These are phyloP conservation scores for Beta lomatogona DNA, from an alignment of 179 eudicot species.

Conservation along the genomic window DNA sequence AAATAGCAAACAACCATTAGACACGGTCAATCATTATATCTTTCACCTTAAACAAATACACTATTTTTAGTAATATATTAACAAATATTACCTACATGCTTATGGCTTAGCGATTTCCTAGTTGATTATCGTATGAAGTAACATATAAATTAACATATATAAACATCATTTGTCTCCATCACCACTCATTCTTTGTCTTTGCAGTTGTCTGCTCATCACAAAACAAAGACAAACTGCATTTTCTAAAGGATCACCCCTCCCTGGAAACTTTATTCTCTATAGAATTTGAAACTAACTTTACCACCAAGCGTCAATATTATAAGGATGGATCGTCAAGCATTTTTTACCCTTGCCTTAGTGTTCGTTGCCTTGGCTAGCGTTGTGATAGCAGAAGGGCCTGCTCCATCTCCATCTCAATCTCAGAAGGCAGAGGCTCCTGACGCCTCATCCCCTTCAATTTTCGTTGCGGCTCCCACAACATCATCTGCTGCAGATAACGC, in stretches of 20 bases:
- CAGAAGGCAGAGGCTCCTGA: background rate
- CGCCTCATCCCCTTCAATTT: slow-evolving; percentile 1
- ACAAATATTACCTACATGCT: background rate
- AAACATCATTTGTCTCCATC: background rate
- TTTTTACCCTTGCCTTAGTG: slow-evolving; percentile 19
- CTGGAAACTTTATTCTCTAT: background rate
- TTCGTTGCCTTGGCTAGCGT: slow-evolving; percentile 20
- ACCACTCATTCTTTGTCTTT: slow-evolving; percentile 34
- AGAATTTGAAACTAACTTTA: background rate
- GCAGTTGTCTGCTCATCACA: slow-evolving; percentile 29
- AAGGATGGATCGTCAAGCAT: slow-evolving; percentile 34
- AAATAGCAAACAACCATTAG: background rate
- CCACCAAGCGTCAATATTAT: background rate
- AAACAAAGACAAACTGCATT: slow-evolving; percentile 25
- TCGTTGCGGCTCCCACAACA: background rate
- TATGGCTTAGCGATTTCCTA: slow-evolving; percentile 6
- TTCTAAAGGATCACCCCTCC: slow-evolving; percentile 22
- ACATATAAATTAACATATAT: slow-evolving; percentile 3
- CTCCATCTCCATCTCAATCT: slow-evolving; percentile 9
- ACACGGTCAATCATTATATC: background rate
- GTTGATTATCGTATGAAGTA: background rate
- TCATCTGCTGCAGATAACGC: background rate
- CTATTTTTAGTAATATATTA: background rate
- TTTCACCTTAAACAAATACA: background rate
- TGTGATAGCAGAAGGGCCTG: slow-evolving; percentile 20